Percentiles rank a stretch among this genome's conserved stretches.
Evolutionary conservation across 768 basidiomycete species (phyloP).

Genomic region (Kwoniella bestiolae): DNA sequence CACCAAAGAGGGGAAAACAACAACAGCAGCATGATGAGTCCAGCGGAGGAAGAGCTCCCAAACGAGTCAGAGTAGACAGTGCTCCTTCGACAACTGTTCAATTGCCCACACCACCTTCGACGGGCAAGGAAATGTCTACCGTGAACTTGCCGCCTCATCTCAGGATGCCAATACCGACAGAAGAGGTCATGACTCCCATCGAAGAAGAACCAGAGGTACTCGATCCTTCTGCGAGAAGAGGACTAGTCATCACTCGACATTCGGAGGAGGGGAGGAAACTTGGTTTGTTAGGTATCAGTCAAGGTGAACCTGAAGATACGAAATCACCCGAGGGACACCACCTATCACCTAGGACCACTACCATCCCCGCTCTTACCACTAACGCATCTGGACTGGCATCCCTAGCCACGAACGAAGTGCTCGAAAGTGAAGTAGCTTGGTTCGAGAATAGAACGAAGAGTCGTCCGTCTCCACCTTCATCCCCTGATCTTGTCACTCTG

Average conservation of each 20-base stretch:
- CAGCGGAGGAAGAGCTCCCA: conserved; percentile 22
- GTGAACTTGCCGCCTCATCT: conserved; percentile 22
- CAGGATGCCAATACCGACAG: conserved; percentile 6
- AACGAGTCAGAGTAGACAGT: conserved; percentile 25
- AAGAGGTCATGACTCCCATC: conserved; percentile 21
- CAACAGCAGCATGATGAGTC: conserved; percentile 16
- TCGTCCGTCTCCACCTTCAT: conserved; percentile 21
- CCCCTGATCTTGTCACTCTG: conserved; percentile 28
- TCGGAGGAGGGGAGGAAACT: conserved; percentile 44
- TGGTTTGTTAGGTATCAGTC: conserved; percentile 29
- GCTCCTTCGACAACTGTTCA: conserved; percentile 20
- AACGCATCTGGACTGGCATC: conserved; percentile 35
- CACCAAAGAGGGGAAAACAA: conserved; percentile 33
- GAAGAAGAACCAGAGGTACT: conserved; percentile 15
- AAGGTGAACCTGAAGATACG: conserved; percentile 27
- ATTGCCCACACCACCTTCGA: conserved; percentile 48
- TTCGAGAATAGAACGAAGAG: conserved; percentile 28
- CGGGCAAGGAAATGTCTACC: conserved; percentile 33
- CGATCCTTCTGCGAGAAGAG: conserved; percentile 15
- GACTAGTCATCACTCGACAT: conserved; percentile 36
- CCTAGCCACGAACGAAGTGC: conserved; percentile 36
- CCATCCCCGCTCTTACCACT: conserved; percentile 36
- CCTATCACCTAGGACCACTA: conserved; percentile 30
- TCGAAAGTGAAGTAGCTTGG: conserved; percentile 48
- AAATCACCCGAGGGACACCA: conserved; percentile 13